Evolutionary conservation across 257 asterid species (phyloP), one percentile per base, ranked within the genome.

Genomic region (Solanum virginianum): DNA sequence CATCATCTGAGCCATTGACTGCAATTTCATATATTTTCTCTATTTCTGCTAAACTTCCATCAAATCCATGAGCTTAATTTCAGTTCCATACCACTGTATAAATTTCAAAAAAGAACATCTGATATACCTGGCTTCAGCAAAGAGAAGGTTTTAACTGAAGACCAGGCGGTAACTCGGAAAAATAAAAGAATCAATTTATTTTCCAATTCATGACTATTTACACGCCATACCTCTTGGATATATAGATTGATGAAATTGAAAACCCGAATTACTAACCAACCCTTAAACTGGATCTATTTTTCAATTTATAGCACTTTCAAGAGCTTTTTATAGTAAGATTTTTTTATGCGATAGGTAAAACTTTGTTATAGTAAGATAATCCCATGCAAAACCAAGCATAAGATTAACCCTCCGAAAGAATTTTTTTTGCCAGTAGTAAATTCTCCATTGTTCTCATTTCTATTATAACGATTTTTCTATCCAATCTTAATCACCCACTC

Each of bases 31-130:
- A 95, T 91, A 95, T 85, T 90, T 94, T 94, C 95, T 95, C 98
- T 88, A 95, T 86, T 93, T 97, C 99, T 88, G 98, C 97, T 93
- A 97, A 94, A 95, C 99, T 95, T 94, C 89, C 92, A 90, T 89
- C 92, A 92, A 91, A 90, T 75, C 86, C 94, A 92, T 84, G 90
- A 92, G 90, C 87, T 88, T 86, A 88, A 90, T 88, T 85, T 96
- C 92, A 95, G 98, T 92, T 89, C 87, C 91, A 86, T 85, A 85
- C 79, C 87, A 89, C 80, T 45, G 85, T 84, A 80, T 84, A 85
- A 74, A 75, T 74, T 66, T 49, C 47, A 41, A 80, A 89, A 84
- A 77, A 75, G 20, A 56, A 65, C 20, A 86, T 60, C 80, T 79
- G 87, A 90, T 63, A 74, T 80, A 80, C 87, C 81, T 84, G 88